Evolutionary conservation across 129 eudicot species (phyloP).

Genomic region (Daucus carota): DH1_v3.0 NC_030385.2:28823001-28823500

Average conservation of each 20-base stretch:
- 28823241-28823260: slow-evolving; percentile 53
- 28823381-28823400: slow-evolving; percentile 45
- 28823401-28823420: slow-evolving; percentile 42
- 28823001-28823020: slow-evolving; percentile 40
- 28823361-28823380: slow-evolving; percentile 38
- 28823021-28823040: slow-evolving; percentile 46
- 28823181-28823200: slow-evolving; percentile 35
- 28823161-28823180: slow-evolving; percentile 50
- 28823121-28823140: slow-evolving; percentile 57
- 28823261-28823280: slow-evolving; percentile 47
- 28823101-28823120: slow-evolving; percentile 38
- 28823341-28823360: slow-evolving; percentile 42
- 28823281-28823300: slow-evolving; percentile 44
- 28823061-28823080: slow-evolving; percentile 59
- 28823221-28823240: slow-evolving; percentile 43
- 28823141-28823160: slow-evolving; percentile 58
- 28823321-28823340: slow-evolving; percentile 34
- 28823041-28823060: slow-evolving; percentile 51
- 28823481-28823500: slow-evolving; percentile 50
- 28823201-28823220: slow-evolving; percentile 26
- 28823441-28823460: slow-evolving; percentile 40
- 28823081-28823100: slow-evolving; percentile 52
- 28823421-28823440: slow-evolving; percentile 21
- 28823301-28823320: slow-evolving; percentile 36
- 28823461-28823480: slow-evolving; percentile 39